phyloP scores from a whole-genome alignment of 2,329 filamentous ascomycete genomes.

The Fusarium dimerum region DNA sequence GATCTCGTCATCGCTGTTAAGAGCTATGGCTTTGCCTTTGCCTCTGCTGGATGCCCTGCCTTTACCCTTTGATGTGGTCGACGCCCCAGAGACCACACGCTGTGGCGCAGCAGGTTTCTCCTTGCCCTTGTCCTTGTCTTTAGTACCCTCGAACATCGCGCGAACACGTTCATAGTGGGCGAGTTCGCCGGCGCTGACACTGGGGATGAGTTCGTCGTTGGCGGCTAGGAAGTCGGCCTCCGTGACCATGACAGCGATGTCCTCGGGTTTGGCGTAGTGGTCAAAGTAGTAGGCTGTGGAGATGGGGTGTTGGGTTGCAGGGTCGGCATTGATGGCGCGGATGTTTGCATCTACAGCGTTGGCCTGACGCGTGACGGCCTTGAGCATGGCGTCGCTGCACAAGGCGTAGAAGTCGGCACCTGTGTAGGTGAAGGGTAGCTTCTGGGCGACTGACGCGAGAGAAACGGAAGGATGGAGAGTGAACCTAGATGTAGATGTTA shows the following conservation, averaged over 20 bases:
- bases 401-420: slow-evolving; percentile 97
- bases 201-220: slow-evolving; percentile 83
- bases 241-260: slow-evolving; percentile 83
- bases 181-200: slow-evolving; percentile 88
- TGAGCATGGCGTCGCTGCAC: slow-evolving; percentile 98
- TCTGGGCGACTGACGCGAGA: slow-evolving; percentile 70
- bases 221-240: slow-evolving; percentile 87
- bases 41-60: slow-evolving; percentile 32
- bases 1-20: slow-evolving; percentile 35
- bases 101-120: slow-evolving; percentile 32
- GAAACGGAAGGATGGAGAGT: slow-evolving; percentile 79
- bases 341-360: slow-evolving; percentile 83
- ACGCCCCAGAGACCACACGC: slow-evolving; percentile 29
- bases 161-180: slow-evolving; percentile 87
- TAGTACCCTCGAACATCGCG: slow-evolving; percentile 72
- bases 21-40: slow-evolving; percentile 37
- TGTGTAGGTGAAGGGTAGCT: slow-evolving; percentile 92
- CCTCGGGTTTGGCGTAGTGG: slow-evolving; percentile 78
- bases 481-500: slow-evolving; percentile 60
- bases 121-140: slow-evolving; percentile 40
- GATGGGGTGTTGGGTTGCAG: slow-evolving; percentile 49
- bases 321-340: slow-evolving; percentile 60
- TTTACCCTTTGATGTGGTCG: slow-evolving; percentile 35
- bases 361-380: slow-evolving; percentile 92
- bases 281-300: slow-evolving; percentile 96